Evolutionary conservation across 2,329 filamentous ascomycete genomes (phyloP), one percentile per base, ranked within the genome.

Genomic region (Teratosphaeria zuluensis): DNA sequence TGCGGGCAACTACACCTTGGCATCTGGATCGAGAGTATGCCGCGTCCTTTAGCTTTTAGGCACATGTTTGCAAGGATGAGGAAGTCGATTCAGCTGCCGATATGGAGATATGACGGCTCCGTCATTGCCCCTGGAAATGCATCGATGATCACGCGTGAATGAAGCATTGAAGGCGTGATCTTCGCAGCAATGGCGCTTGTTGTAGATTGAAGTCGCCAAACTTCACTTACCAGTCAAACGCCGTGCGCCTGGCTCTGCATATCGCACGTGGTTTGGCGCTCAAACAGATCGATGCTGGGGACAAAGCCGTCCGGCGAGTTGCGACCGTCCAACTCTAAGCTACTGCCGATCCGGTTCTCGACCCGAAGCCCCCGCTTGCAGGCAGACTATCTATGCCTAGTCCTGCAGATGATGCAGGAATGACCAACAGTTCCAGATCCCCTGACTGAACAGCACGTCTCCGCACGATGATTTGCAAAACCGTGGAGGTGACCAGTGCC

Each of bases 261-360:
- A 56, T 59, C 54, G 58, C 64, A 66, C 64, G 64, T 66, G 64
- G 64, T 57, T 42, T 12, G 52, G 52, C 57, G 38, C 21, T 48
- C 31, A 28, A 33, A 19, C 16, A 57, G 56, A 59, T 54, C 59
- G 31, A 16, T 62, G 61, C 56, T 57, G 57, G 63, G 48, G 61
- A 51, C 54, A 55, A 19, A 51, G 38, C 58, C 58, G 55, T 21
- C 42, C 9, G 19, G 42, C 42, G 42, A 48, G 42, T 48, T n/a
- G 42, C 42, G 42, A 48, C 42, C 42, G 42, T 21, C 57, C 57
- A 59, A 61, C 56, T 38, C 59, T 58, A 60, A 66, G 63, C 60
- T 64, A 62, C 35, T 59, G 64, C 63, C 59, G 65, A 68, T 68
- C 65, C 65, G 65, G 63, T 59, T 61, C 62, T 54, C 56, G 60